Evolutionary conservation across 106 monocot species (phyloP), one percentile per base, ranked within the genome.

Genomic region (Chionographis japonica): DNA sequence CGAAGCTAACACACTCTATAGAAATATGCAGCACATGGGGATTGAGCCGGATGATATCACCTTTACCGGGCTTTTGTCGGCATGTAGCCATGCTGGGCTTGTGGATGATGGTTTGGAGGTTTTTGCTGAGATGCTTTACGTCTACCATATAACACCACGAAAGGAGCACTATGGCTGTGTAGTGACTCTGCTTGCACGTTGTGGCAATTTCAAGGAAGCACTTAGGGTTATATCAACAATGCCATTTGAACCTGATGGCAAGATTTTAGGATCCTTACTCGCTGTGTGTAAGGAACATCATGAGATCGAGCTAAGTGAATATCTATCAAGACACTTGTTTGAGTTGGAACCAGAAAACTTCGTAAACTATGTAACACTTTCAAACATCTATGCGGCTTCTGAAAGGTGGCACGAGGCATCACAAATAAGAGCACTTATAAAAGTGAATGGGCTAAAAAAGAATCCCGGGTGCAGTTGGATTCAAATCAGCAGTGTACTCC

Each of bases 141-240:
- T 37, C 9, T 69, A 60, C 60, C 40, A 38, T 20, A 15, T 75
- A 9, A 54, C 12, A 13, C 64, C 75, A 9, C 8, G 38, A 8
- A 70, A 70, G 16, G 80, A 75, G 59, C 74, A 80, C 42, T 75
- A 60, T 35, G 70, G 59, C 36, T 80, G 67, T 60, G 39, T 80
- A 37, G 41, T 65, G 14, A 18, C 13, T 54, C 54, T 80, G 3
- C 65, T 80, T 19, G 46, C 62, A 13, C 51, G 68, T 9, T 63
- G 20, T 54, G 74, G 74, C 39, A 53, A 50, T 57, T 51, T 74
- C 27, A n/a, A 70, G 4, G 74, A 63, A 69, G 68, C 69, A 36
- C 14, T 74, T 1, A 50, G 37, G 69, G 2, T 80, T 50, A 42
- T 80, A 2, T 51, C 57, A 27, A 43, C 37, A 19, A 60, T 80